phyloP scores from a whole-genome alignment of 2,329 filamentous ascomycete genomes.

The Penicillium italicum region DNA sequence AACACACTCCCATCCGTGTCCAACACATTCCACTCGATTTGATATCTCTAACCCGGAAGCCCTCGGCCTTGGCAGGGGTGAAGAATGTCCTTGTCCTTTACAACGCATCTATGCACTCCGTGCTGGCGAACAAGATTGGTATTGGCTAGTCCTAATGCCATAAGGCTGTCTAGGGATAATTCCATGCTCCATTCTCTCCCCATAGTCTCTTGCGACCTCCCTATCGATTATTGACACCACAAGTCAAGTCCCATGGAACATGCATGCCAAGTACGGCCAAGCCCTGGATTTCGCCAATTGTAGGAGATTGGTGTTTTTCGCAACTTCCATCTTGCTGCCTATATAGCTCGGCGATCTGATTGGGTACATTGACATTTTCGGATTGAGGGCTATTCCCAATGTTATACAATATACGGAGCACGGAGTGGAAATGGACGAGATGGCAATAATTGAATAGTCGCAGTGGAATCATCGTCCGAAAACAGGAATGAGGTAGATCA shows the following conservation, averaged over 20 bases:
- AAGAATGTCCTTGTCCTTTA: not conserved
- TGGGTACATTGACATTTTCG: not conserved
- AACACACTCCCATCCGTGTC: not conserved
- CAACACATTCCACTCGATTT: not conserved
- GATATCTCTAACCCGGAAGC: not conserved
- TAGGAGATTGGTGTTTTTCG: not conserved
- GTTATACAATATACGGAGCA: not conserved
- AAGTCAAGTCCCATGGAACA: not conserved
- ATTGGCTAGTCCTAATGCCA: not conserved
- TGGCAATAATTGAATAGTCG: not conserved
- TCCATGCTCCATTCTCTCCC: not conserved
- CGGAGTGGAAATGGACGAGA: not conserved
- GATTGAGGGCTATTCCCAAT: not conserved
- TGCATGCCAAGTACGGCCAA: not conserved
- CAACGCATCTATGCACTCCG: not conserved
- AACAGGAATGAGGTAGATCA: not conserved
- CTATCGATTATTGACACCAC: no score
- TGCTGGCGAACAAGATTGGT: not conserved
- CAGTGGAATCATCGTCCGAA: no score
- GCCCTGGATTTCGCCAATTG: not conserved
- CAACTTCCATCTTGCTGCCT: not conserved
- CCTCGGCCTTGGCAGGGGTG: slow-evolving; percentile 1
- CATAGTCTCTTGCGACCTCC: not conserved
- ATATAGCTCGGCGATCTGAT: not conserved
- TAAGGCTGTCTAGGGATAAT: not conserved